A percentile compares a stretch with the other conserved stretches of the same genome.
phyloP scores from a whole-genome alignment of 2,329 filamentous ascomycete species.

The Fusarium nurragi region DNA sequence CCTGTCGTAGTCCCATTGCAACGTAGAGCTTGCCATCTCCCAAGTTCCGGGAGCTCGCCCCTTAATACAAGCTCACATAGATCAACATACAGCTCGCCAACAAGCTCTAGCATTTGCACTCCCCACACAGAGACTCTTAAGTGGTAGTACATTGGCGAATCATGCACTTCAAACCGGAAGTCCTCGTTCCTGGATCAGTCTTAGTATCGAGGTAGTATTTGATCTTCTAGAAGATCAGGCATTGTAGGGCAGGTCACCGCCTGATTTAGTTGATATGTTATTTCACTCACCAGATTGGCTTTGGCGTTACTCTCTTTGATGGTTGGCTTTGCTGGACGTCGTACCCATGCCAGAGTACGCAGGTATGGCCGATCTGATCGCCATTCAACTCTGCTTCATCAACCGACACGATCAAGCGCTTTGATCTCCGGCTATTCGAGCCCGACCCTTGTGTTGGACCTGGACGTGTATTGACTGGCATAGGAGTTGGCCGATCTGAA shows the following conservation, averaged over 20 bases:
- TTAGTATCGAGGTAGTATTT: conserved; percentile 28
- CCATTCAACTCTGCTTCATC: conserved; percentile 32
- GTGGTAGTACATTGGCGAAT: conserved; percentile 43
- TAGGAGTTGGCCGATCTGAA: conserved; percentile 26
- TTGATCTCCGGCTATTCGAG: conserved; percentile 4
- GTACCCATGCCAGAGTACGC: conserved; percentile 43
- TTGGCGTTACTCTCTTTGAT: conserved; percentile 30
- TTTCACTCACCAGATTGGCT: conserved; percentile 41
- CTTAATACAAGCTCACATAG: conserved; percentile 38
- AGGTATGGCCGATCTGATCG: conserved; percentile 35
- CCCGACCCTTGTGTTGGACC: conserved; percentile 7
- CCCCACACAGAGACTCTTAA: conserved; percentile 42
- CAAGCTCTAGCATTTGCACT: conserved; percentile 40
- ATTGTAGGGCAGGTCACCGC: neutral
- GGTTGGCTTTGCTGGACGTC: conserved; percentile 38
- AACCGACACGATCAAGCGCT: conserved; percentile 28
- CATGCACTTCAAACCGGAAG: conserved; percentile 39
- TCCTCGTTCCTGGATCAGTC: conserved; percentile 39
- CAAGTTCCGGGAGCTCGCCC: conserved; percentile 32
- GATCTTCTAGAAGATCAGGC: conserved; percentile 14
- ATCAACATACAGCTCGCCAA: conserved; percentile 41
- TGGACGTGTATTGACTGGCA: conserved; percentile 3
- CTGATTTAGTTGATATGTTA: neutral
- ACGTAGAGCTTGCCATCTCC: conserved; percentile 37
- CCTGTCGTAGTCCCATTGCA: conserved; percentile 33